These are phyloP conservation scores for Carpinus viminea DNA, from an alignment of 306 rosid species.

Conservation along the genomic window DNA sequence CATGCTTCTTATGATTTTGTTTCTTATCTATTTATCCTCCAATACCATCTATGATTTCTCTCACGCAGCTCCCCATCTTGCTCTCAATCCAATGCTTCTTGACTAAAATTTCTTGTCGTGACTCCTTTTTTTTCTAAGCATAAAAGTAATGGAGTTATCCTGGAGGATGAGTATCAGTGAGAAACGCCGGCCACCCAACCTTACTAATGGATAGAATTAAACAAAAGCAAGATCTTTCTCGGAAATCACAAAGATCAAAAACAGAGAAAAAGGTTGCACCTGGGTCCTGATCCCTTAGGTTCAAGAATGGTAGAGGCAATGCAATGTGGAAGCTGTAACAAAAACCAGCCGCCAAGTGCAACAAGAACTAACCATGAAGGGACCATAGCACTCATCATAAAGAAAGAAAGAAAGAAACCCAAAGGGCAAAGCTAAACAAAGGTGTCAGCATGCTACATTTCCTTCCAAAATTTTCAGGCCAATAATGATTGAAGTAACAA, in stretches of 20 bases:
- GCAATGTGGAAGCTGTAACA: neutral
- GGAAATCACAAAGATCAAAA: neutral
- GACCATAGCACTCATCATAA: neutral
- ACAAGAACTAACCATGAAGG: neutral
- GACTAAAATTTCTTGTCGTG: neutral
- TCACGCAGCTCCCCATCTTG: neutral
- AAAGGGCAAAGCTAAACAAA: neutral
- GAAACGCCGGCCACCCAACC: neutral
- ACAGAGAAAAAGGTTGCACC: neutral
- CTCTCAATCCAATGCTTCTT: neutral
- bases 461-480: neutral
- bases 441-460: neutral
- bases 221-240: neutral
- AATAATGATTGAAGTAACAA: constrained; percentile 5
- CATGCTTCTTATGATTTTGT: neutral
- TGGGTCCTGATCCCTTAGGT: neutral
- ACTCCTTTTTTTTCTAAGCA: neutral
- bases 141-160: neutral
- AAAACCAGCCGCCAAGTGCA: neutral
- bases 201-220: neutral
- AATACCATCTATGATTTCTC: neutral
- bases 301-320: neutral
- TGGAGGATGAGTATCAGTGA: neutral
- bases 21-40: neutral
- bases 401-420: neutral